Conservation (phyloP, 169 alveolate genomes). For the Plasmodium gallinaceum region DNA sequence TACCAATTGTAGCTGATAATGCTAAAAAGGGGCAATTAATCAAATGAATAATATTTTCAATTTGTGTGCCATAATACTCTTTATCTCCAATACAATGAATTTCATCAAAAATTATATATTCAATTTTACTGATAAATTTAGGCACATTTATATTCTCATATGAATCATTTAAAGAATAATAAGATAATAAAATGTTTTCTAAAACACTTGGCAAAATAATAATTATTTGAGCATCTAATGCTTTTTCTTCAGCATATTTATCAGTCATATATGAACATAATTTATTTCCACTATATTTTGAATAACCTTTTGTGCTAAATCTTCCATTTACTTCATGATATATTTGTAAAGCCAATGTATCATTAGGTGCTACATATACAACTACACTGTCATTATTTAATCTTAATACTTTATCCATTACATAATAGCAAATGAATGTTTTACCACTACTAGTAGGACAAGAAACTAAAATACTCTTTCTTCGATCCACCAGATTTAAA, state of each 20-base stretch:
- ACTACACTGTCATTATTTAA: slow-evolving; percentile 91
- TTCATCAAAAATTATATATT: slow-evolving; percentile 92
- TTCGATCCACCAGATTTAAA: slow-evolving; percentile 88
- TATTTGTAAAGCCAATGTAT: slow-evolving; percentile 93
- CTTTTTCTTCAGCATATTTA: slow-evolving; percentile 85
- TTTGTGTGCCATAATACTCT: slow-evolving; percentile 81
- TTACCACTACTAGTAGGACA: slow-evolving; percentile 95
- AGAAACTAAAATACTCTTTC: slow-evolving; percentile 86
- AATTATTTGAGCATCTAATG: slow-evolving; percentile 90
- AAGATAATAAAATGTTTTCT: slow-evolving; percentile 89
- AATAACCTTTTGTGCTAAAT: slow-evolving; percentile 90
- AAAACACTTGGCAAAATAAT: slow-evolving; percentile 91
- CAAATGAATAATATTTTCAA: slow-evolving; percentile 88
- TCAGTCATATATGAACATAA: slow-evolving; percentile 80
- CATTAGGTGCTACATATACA: slow-evolving; percentile 93
- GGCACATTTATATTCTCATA: slow-evolving; percentile 75
- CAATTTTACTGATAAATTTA: slow-evolving; percentile 81
- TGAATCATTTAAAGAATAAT: slow-evolving; percentile 81
- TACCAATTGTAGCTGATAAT: slow-evolving; percentile 94
- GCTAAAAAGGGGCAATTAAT: slow-evolving; percentile 94
- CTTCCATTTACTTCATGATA: slow-evolving; percentile 92
- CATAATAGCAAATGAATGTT: slow-evolving; percentile 94
- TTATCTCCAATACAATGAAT: slow-evolving; percentile 91
- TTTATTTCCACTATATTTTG: slow-evolving; percentile 80
- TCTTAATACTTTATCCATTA: slow-evolving; percentile 92